Percentiles rank a stretch among this genome's conserved stretches.
These are phyloP conservation scores for Anthostomella pinea DNA, from an alignment of 2,329 filamentous ascomycete genomes.

Conservation along the genomic window DNA sequence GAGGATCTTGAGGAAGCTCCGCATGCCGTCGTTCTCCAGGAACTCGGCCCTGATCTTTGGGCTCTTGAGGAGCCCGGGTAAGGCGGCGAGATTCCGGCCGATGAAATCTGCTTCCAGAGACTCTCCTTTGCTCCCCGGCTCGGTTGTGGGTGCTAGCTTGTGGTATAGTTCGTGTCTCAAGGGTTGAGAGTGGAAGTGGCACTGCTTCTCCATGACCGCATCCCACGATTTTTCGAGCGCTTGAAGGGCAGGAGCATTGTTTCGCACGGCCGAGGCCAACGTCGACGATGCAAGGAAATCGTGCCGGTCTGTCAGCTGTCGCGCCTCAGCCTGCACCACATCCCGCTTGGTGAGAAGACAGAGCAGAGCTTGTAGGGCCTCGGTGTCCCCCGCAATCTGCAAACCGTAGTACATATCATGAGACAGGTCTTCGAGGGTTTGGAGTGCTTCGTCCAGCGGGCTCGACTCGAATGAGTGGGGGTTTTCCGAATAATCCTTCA, in stretches of 20 bases:
- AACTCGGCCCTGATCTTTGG: constrained; percentile 53
- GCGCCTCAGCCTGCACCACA: constrained; percentile 14
- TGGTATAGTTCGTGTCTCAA: constrained; percentile 42
- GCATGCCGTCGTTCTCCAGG: constrained; percentile 52
- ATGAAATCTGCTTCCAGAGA: constrained; percentile 19
- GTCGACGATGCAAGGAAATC: constrained; percentile 55
- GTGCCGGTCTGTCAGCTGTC: constrained; percentile 26
- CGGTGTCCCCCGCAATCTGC: constrained; percentile 56
- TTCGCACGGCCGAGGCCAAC: constrained; percentile 57
- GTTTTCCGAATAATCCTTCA: constrained; percentile 42
- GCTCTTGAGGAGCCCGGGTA: constrained; percentile 57
- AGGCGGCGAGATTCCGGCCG: constrained; percentile 41
- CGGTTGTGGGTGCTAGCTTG: constrained; percentile 33
- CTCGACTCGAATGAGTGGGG: constrained; percentile 20
- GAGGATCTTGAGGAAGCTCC: constrained; percentile 52
- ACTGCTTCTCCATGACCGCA: constrained; percentile 37
- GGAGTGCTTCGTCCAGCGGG: constrained; percentile 49
- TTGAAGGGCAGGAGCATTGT: constrained; percentile 60
- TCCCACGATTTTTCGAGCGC: constrained; percentile 50
- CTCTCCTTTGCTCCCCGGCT: constrained; percentile 12
- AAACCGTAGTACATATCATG: constrained; percentile 70
- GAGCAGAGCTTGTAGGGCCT: constrained; percentile 53
- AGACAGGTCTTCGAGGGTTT: constrained; percentile 59
- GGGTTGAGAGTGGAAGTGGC: constrained; percentile 22
- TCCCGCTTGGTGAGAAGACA: constrained; percentile 48